phyloP scores from a whole-genome alignment of 345 rosid species.

The Brassica incana region DNA sequence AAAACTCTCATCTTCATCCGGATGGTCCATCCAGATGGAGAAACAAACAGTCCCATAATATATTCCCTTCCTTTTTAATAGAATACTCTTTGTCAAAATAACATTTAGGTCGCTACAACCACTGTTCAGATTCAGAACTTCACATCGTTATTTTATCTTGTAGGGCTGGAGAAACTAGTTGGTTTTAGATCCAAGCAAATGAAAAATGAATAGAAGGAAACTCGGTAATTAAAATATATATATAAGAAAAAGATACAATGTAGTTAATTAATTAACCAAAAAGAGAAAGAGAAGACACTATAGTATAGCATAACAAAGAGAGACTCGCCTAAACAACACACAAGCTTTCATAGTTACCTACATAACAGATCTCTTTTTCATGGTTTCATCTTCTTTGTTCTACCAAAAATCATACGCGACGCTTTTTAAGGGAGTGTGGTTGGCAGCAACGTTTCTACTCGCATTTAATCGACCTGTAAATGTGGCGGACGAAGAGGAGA shows the following conservation, averaged over 20 bases:
- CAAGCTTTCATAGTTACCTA: neutral
- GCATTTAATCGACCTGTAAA: conserved; percentile 76
- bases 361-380: conserved; percentile 4
- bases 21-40: no score
- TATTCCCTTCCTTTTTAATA: no score
- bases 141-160: neutral
- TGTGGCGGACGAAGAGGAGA: conserved; percentile 71
- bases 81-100: no score
- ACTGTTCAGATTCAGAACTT: neutral
- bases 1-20: no score
- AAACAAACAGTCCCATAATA: no score
- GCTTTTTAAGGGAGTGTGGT: neutral
- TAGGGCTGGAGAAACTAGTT: no score
- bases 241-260: neutral
- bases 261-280: no score
- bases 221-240: neutral
- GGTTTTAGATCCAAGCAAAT: no score
- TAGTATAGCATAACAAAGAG: neutral
- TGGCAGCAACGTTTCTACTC: conserved; percentile 46
- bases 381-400: conserved; percentile 1
- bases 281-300: neutral
- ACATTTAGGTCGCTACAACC: no score
- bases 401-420: conserved; percentile 27
- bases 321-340: neutral
- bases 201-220: neutral